Evolutionary conservation across 176 grass and related monocot species (phyloP).

Genomic region (Oryza australiensis): DNA sequence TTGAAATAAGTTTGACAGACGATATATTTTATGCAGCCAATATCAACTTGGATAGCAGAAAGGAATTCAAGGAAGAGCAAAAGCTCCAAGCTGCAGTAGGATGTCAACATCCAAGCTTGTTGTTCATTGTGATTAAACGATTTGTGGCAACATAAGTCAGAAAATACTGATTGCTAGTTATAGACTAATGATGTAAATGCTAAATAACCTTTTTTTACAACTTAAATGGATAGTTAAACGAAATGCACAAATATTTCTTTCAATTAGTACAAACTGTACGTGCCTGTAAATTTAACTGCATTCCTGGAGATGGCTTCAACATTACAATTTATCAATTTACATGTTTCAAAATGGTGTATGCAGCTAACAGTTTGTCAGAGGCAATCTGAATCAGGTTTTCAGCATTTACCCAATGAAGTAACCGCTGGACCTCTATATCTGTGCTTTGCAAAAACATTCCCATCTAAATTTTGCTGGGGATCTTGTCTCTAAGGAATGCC

Average conservation of each 20-base stretch:
- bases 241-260: neutral
- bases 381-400: neutral
- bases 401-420: neutral
- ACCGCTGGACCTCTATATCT: neutral
- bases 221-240: neutral
- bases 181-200: neutral
- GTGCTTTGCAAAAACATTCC: constrained; percentile 3
- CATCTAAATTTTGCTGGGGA: constrained; percentile 71
- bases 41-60: neutral
- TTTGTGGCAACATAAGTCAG: neutral
- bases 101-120: neutral
- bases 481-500: constrained; percentile 44
- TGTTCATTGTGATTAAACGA: neutral
- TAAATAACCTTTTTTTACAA: neutral
- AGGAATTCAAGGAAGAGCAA: neutral
- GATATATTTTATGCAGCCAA: neutral
- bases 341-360: neutral
- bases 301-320: neutral
- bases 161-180: neutral
- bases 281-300: neutral
- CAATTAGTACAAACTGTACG: neutral
- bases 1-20: neutral
- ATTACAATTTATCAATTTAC: neutral
- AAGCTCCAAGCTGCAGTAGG: neutral
- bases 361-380: neutral